Conservation (phyloP, 78 protist genomes). For the Reticulomyxa filosa region DNA sequence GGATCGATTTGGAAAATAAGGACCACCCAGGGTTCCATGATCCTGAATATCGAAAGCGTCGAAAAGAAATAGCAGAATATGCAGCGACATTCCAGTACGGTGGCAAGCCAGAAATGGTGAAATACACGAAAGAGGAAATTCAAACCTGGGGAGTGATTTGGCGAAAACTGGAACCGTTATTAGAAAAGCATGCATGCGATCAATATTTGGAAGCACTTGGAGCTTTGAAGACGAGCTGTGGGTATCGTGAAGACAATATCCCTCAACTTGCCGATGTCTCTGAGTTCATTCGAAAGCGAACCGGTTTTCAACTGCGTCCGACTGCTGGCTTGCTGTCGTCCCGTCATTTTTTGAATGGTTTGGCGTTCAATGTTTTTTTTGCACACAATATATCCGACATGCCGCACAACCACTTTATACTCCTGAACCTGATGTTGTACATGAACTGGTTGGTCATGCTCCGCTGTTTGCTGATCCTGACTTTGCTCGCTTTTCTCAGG, state of each 20-base stretch:
- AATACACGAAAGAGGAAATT: background rate
- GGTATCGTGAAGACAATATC: constrained; percentile 1
- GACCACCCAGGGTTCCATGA: too few relatives aligned
- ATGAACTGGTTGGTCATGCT: constrained; percentile 85
- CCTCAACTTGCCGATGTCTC: constrained; percentile 5
- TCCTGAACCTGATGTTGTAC: constrained; percentile 69
- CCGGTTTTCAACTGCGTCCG: constrained; percentile 68
- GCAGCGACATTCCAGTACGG: too few relatives aligned
- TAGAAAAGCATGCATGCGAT: background rate
- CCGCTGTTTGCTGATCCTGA: constrained; percentile 74
- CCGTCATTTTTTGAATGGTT: constrained; percentile 69
- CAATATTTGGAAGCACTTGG: background rate
- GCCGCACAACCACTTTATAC: constrained; percentile 72
- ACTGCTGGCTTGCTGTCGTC: constrained; percentile 71
- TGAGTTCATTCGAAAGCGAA: constrained; percentile 12
- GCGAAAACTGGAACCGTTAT: background rate
- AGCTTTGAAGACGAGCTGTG: background rate
- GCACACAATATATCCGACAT: constrained; percentile 83
- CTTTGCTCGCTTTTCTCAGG: constrained; percentile 75
- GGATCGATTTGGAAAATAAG: too few relatives aligned
- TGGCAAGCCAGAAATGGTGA: too few relatives aligned
- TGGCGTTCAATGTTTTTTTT: constrained; percentile 46
- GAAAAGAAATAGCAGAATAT: too few relatives aligned
- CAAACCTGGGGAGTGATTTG: background rate
- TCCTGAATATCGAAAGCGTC: too few relatives aligned